A percentile compares a stretch with the other conserved stretches of the same genome.
phyloP scores from a whole-genome alignment of 371 early-diverging fungal species.

The Apophysomyces sp. region DNA sequence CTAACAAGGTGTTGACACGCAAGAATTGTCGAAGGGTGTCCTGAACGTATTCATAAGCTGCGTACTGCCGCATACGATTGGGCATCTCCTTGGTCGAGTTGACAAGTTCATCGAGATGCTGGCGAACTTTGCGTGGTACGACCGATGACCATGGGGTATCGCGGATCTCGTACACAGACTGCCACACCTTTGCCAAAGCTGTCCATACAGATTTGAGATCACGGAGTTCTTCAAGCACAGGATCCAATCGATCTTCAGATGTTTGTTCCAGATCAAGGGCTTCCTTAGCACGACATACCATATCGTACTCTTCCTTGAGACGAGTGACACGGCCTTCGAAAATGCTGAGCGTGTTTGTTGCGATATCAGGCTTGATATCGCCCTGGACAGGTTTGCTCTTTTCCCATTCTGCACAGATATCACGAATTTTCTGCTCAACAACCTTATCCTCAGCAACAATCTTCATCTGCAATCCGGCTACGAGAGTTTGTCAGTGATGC shows the following conservation, averaged over 20 bases:
- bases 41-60: slow-evolving; percentile 95
- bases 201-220: slow-evolving; percentile 96
- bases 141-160: slow-evolving; percentile 90
- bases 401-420: slow-evolving; percentile 91
- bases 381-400: slow-evolving; percentile 93
- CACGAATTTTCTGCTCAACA: slow-evolving; percentile 84
- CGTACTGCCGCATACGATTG: slow-evolving; percentile 94
- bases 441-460: slow-evolving; percentile 88
- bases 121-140: slow-evolving; percentile 89
- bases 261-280: slow-evolving; percentile 84
- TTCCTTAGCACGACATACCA: slow-evolving; percentile 91
- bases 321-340: slow-evolving; percentile 88
- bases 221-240: slow-evolving; percentile 90
- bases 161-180: slow-evolving; percentile 78
- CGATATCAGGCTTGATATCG: slow-evolving; percentile 86
- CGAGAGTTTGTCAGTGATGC: slow-evolving; percentile 1
- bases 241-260: slow-evolving; percentile 71
- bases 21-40: slow-evolving; percentile 78
- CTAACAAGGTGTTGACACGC: slow-evolving; percentile 79
- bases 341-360: slow-evolving; percentile 79
- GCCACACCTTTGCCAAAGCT: slow-evolving; percentile 84
- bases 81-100: slow-evolving; percentile 89
- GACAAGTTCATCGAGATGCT: slow-evolving; percentile 82
- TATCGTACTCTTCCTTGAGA: slow-evolving; percentile 85
- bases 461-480: slow-evolving; percentile 87